Base-by-base conservation (phyloP, 2,329 filamentous ascomycete species). In the Amylocarpus encephaloides region DNA sequence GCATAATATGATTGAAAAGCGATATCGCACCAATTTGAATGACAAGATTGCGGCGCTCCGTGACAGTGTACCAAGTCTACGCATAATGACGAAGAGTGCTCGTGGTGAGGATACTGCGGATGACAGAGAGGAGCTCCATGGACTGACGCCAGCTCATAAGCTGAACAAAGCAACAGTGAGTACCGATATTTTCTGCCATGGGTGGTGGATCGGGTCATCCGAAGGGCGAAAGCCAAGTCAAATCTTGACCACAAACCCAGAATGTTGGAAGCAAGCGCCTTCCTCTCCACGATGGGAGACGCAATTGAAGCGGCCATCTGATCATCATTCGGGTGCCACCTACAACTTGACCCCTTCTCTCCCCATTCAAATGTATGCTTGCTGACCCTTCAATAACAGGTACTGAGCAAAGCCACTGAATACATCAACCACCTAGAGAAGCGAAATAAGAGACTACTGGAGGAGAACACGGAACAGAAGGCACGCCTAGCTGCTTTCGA, bases 1-100 rank as follows among this genome's bases (percentile, higher is more conserved):
- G 2, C 92, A 97, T 70, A 97, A 96, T 69, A 93, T 97, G 78
- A 96, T 97, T 56, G 92, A 97, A 71, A 97, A 96, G 76, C 77
- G 92, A 58, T 97, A 97, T 68, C 84, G 92, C 62, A 95, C 88
- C 48, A 97, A 97, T 64, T 76, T 97, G 50, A 97, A 97, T 65
- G 92, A 96, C 66, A 97, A 97, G 73, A 97, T 97, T 62, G 86
- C 90, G 41, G 90, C 91, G 51, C 73, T 97, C 54, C 79, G 91
- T 60, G 90, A 96, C 67, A 95, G 89, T 64, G 90, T 97, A 12
- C 92, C 92, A 1, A 94, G 88, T 67, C 73, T 97, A 50, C 82
- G 91, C 43, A 87, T 90, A 60, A 88, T 91, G 80, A 82, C 83
- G 34, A 88, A 87, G 71, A 85, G 78, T 60, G 79, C 78, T 43